Conservation (phyloP, 2,329 filamentous ascomycete species). For the Fusarium anguioides region DNA sequence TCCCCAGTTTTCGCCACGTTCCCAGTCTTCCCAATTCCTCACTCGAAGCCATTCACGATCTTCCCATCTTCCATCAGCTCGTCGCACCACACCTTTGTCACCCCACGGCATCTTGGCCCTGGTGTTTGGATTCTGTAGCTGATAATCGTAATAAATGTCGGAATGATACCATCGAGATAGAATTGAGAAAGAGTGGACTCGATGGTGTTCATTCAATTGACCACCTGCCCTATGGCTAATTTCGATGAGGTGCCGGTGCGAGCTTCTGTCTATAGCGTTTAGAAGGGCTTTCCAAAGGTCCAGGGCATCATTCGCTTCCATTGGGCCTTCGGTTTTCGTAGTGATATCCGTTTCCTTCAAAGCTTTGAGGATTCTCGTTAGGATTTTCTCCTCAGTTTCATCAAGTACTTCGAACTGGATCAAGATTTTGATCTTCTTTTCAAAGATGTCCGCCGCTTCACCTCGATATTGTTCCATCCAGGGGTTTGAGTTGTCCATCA, state of each 20-base stretch:
- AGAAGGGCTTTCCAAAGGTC: no score
- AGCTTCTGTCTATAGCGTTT: no score
- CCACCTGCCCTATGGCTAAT: no score
- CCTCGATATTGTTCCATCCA: neutral
- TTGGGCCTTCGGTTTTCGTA: neutral
- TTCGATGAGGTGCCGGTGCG: no score
- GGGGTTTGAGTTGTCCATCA: accelerated
- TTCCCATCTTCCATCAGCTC: neutral
- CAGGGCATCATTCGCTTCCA: no score
- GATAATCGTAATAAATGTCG: neutral
- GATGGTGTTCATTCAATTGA: no score
- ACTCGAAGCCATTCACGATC: neutral
- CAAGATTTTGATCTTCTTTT: neutral
- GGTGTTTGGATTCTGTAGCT: neutral
- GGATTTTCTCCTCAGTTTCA: neutral
- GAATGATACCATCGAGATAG: no score
- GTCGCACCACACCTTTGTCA: neutral
- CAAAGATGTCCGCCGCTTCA: neutral
- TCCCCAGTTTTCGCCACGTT: no score
- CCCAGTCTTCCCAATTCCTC: no score
- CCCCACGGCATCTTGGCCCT: neutral
- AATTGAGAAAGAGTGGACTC: no score
- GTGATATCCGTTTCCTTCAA: neutral
- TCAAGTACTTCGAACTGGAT: neutral
- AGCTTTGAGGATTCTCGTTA: neutral